These are phyloP conservation scores for Penicillium janthinellum DNA, from an alignment of 2,329 filamentous ascomycete species.

Conservation along the genomic window DNA sequence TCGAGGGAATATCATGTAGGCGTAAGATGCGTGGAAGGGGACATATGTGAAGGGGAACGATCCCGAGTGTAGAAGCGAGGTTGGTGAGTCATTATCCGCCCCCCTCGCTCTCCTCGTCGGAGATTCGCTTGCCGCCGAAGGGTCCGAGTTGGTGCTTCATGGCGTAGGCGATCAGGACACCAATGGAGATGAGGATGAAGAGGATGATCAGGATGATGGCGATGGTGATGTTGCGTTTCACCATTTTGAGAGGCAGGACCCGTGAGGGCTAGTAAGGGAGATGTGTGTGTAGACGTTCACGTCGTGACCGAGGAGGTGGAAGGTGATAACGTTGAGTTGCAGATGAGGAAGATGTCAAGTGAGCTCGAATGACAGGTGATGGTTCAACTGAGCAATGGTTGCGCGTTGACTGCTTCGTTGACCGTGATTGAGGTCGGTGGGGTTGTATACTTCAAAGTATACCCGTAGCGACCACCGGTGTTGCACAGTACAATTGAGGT, in stretches of 20 bases:
- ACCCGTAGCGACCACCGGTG: neutral
- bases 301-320: neutral
- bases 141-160: slow-evolving; percentile 36
- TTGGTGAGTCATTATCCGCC: slow-evolving; percentile 17
- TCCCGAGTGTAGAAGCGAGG: neutral
- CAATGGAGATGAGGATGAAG: slow-evolving; percentile 49
- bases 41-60: neutral
- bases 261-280: neutral
- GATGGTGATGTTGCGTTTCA: slow-evolving; percentile 51
- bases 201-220: slow-evolving; percentile 54
- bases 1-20: neutral
- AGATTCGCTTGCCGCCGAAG: slow-evolving; percentile 32
- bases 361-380: neutral
- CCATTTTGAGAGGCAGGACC: slow-evolving; percentile 34
- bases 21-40: neutral
- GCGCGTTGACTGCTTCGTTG: neutral
- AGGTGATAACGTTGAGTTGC: neutral
- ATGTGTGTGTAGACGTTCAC: neutral
- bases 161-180: slow-evolving; percentile 42
- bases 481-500: neutral
- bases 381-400: neutral
- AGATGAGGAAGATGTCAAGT: neutral
- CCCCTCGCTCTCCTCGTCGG: slow-evolving; percentile 37
- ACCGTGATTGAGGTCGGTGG: neutral
- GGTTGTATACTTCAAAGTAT: slow-evolving; percentile 2